phyloP scores from a whole-genome alignment of 2,329 filamentous ascomycete species.

The Apiospora aurea region DNA sequence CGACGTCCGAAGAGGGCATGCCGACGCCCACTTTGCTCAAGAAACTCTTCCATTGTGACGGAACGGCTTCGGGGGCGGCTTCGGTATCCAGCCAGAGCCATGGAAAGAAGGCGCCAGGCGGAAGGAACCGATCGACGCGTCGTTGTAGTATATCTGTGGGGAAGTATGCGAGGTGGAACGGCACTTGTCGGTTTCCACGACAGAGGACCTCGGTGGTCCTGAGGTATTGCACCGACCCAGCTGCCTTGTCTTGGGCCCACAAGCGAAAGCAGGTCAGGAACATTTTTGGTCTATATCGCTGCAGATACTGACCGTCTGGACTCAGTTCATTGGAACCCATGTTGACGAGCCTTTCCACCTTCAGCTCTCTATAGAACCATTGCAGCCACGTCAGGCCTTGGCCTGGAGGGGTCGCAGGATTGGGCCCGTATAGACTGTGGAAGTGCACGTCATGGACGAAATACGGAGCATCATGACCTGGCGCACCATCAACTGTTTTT shows the following conservation, averaged over 20 bases:
- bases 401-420: background rate
- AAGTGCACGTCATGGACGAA: background rate
- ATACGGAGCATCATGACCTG: background rate
- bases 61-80: background rate
- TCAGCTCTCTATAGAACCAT: background rate
- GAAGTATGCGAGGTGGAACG: constrained; percentile 29
- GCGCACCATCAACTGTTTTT: background rate
- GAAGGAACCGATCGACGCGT: constrained; percentile 28
- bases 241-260: background rate
- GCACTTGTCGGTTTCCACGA: constrained; percentile 19
- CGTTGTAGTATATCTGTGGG: constrained; percentile 27
- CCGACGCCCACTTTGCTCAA: background rate
- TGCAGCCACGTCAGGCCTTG: background rate
- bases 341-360: background rate
- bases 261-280: background rate
- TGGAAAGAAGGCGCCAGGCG: constrained; percentile 30
- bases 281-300: background rate
- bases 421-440: too few relatives aligned
- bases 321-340: background rate
- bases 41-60: background rate
- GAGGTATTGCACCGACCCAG: background rate
- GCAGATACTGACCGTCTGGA: background rate
- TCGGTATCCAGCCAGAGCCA: constrained; percentile 30
- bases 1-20: background rate
- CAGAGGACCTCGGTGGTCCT: background rate